Base-by-base conservation (phyloP, 164 flowering plant genomes). In the Kingdonia uniflora region DNA sequence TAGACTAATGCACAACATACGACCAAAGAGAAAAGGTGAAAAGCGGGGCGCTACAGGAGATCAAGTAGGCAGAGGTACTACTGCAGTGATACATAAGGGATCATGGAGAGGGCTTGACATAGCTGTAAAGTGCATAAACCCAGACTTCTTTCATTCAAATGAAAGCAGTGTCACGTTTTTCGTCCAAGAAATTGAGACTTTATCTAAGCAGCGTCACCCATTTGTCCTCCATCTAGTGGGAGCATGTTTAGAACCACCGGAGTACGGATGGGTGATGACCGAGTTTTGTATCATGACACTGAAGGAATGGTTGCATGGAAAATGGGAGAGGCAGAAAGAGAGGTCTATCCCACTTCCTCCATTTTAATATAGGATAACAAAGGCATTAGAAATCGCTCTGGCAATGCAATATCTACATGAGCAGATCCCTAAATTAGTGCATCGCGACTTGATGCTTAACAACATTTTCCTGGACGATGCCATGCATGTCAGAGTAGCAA, bases 371-470 rank as follows among this genome's bases (percentile, higher is more conserved):
- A 75, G 85, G 22, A 2, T 84, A 21, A 58, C 17, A 1, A 73
- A 56, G 65, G 92, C 79, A 0, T 21, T 78, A 51, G 87, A 84
- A 65, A 76, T 81, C 13, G 66, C 87, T 40, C 80, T 77, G 55
- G 92, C 77, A 2, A 77, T 81, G 85, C 80, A 76, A 38, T 84
- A 81, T 61, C 70, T 84, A 2, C 92, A 84, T 39, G 74, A 69
- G 14, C 81, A 78, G 21, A 77, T 51, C 47, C 92, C 85, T 0
- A 80, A 47, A 65, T 64, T 81, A 5, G 26, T 81, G 24, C 92
- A 84, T 24, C 65, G 87, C 6, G 85, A 84, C 50, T 54, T 84
- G 49, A 84, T 79, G 66, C 85, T 85, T 2, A 81, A 82, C 63
- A 84, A 84, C 55, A 68, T 84, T 25, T 80, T 81, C 52, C 51